These are phyloP conservation scores for Podila epicladia DNA, from an alignment of 192 early-diverging fungal genomes.

Conservation along the genomic window DNA sequence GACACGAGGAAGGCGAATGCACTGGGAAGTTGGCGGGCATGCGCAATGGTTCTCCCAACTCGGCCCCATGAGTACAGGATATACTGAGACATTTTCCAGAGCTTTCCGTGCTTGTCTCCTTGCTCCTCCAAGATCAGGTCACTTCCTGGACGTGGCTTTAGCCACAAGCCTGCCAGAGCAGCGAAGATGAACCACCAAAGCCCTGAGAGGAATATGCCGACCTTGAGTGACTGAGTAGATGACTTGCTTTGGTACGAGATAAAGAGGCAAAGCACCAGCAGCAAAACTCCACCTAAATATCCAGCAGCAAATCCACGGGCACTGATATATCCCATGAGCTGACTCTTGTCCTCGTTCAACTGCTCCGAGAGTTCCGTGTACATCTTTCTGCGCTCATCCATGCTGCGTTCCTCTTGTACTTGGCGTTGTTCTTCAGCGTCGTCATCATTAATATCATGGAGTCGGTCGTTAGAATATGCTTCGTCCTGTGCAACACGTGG, in stretches of 20 bases:
- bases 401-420: not conserved
- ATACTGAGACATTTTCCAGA: constrained; percentile 35
- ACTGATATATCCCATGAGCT: constrained; percentile 54
- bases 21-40: constrained; percentile 57
- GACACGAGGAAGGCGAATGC: constrained; percentile 68
- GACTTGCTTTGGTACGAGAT: constrained; percentile 49
- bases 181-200: constrained; percentile 64
- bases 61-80: constrained; percentile 52
- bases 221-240: constrained; percentile 50
- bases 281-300: constrained; percentile 57
- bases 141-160: constrained; percentile 56
- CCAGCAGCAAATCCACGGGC: constrained; percentile 54
- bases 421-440: not conserved
- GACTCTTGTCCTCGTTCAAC: constrained; percentile 37
- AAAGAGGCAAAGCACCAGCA: constrained; percentile 52
- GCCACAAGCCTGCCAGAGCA: constrained; percentile 48
- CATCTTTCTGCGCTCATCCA: constrained; percentile 10
- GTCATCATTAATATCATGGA: not conserved
- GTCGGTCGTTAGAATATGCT: not conserved
- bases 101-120: constrained; percentile 22
- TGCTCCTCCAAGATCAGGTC: constrained; percentile 46
- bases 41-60: constrained; percentile 51
- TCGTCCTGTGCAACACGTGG: not conserved
- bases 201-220: constrained; percentile 59
- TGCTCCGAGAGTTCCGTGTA: constrained; percentile 13